Base-by-base conservation (phyloP, 768 basidiomycete species). In the Mycena filopes region DNA sequence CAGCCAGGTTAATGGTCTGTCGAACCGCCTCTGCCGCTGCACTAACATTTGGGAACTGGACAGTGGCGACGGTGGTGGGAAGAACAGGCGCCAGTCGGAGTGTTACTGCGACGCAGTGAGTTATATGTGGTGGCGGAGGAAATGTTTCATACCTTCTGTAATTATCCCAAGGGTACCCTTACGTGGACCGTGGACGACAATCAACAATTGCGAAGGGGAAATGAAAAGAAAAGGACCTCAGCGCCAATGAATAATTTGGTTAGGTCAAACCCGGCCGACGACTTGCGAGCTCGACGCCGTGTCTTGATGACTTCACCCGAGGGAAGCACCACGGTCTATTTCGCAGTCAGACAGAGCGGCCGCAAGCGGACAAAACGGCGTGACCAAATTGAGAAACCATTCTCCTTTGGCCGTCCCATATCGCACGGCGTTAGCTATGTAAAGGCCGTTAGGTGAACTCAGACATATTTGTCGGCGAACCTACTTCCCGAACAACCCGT, bases 231-330 rank as follows among this genome's bases (percentile, higher is more conserved):
- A 50, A 20, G 25, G 31, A 56, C 60, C 0, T 93, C 93, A 25
- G 62, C 62, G 16, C 95, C 95, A 51, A 96, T 91, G 76, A 96
- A 95, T 8, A 95, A 71, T 63, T 95, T 95, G 0, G 93, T 95
- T 1, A 84, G 78, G 71, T 97, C 95, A 65, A 92, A 95, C 1
- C 96, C 95, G 0, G 95, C 93, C 0, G 94, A 90, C 0, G 91
- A 94, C 73, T 98, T 97, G 36, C 94, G 81, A 4, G 92, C 83
- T 28, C 92, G 82, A 25, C 83, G 80, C 4, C 95, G 87, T 2
- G 96, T 98, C 73, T 96, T 96, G 74, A 98, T 96, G 15, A 97
- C 90, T 73, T 95, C 87, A 1, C 96, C 96, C 7, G 87, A 89
- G 2, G 95, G 93, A 3, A 97, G 86, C 0, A 98, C 95, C 2